Percentiles rank a stretch among this genome's conserved stretches.
Conservation (phyloP, 306 rosid genomes). For the Sophora flavescens region DNA sequence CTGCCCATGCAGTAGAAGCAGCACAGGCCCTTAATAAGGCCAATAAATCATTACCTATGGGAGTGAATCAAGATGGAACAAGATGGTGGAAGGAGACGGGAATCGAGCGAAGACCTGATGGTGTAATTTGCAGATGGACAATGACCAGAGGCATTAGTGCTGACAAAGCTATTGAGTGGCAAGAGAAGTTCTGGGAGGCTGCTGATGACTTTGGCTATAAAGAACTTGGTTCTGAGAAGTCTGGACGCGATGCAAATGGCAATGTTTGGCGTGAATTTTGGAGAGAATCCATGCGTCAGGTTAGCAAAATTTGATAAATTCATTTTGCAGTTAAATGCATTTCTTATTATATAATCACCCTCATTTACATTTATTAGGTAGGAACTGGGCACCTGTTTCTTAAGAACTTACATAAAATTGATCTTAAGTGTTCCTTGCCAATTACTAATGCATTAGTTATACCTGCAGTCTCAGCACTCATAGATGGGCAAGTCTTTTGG, state of each 20-base stretch:
- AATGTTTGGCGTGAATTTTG: constrained; percentile 96
- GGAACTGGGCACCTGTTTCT: constrained; percentile 19
- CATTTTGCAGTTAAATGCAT: constrained; percentile 3
- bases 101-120: constrained; percentile 83
- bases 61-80: constrained; percentile 74
- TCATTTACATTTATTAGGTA: background rate
- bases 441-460: constrained; percentile 25
- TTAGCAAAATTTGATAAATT: constrained; percentile 48
- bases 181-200: constrained; percentile 96
- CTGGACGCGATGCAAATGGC: constrained; percentile 86
- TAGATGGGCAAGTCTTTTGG: too few relatives aligned
- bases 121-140: constrained; percentile 92
- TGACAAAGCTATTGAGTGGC: constrained; percentile 83
- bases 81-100: constrained; percentile 96
- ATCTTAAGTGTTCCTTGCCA: constrained; percentile 15
- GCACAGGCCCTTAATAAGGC: constrained; percentile 67
- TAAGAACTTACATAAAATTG: background rate
- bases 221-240: constrained; percentile 98
- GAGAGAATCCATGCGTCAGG: constrained; percentile 90
- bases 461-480: background rate
- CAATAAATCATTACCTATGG: constrained; percentile 51
- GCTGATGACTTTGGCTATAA: constrained; percentile 88
- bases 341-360: constrained; percentile 6
- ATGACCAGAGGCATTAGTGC: constrained; percentile 86
- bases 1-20: constrained; percentile 75